Base-by-base conservation (phyloP, 306 rosid genomes). In the Neltuma alba region DNA sequence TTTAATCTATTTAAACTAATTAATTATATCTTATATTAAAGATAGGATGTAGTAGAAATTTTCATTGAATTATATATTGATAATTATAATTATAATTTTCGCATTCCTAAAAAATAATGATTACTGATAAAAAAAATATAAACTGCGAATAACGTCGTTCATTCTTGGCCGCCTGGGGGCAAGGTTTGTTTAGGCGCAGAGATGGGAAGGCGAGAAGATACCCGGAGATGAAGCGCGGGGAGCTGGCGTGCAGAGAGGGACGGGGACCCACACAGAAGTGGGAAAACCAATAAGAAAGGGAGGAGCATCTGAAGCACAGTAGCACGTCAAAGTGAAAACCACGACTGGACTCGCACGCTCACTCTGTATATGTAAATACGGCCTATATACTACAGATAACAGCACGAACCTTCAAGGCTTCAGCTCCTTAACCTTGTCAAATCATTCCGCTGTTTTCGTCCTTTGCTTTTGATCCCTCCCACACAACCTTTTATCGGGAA, bases 371-470 rank as follows among this genome's bases (percentile, higher is more conserved):
- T 9, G 62, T 8, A n/a, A n/a, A 70, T 70, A 75, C 78, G 77
- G 83, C 70, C 83, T 75, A 55, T 21, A 76, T 7, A 31, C 15
- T 7, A 14, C 38, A 60, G 20, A 9, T 28, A 41, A 16, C n/a
- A 7, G 1, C 13, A 44, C 18, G 1, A 16, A 65, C 12, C 6
- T 55, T 34, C 62, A 74, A 23, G 12, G 2, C 14, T 9, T 4
- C 57, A 58, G 0, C 68, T 31, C 82, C 81, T 76, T 76, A 80
- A 84, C 87, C 68, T 70, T 84, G 82, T 80, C 87, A 84, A 84
- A 84, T 84, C 87, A 79, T 1, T 55, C 5, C 18, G 21, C 72
- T 66, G 50, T 38, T 66, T 23, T 7, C 14, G 48, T 37, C 84
- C 82, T 80, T 80, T 76, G 71, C 61, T 48, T 76, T 76, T 47